Base-by-base conservation (phyloP, 345 rosid genomes). In the Noccaea caerulescens region DNA sequence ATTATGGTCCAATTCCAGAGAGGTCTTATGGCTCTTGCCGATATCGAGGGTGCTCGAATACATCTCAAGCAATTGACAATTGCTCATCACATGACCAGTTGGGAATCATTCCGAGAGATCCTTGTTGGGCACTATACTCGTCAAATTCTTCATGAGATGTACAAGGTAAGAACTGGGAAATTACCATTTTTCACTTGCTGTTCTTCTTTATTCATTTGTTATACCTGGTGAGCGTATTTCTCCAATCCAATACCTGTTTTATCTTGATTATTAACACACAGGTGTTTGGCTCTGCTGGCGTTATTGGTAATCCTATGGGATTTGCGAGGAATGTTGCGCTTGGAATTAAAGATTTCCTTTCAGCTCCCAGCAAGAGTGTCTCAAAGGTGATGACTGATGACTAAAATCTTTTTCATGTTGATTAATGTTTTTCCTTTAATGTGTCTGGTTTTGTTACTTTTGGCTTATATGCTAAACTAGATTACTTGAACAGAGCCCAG, bases 211-310 rank as follows among this genome's bases (percentile, higher is more conserved):
- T 34, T 39, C 44, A 39, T 58, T 63, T 49, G 25, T 58, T 18
- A 16, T 51, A 54, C 39, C 69, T 53, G 55, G 38, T 62, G 16
- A 30, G 23, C 18, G 49, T 37, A 49, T 38, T 44, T 33, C 75
- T 53, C 11, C 27, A 62, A 9, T 61, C 65, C 9, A 38, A 47
- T 49, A 49, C 52, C 39, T 55, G 47, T 62, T 55, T 38, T 44
- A 72, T 69, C 44, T 63, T 75, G 45, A 33, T 64, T 58, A 32
- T 63, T 70, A 61, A 78, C 64, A 49, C 72, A 62, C 79, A 93
- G 98, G 91, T 93, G 57, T 84, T 93, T 70, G 98, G 96, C 63
- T 93, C 98, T 79, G 97, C 98, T 80, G 97, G 98, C 51, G 92
- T 90, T 58, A 93, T 93, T 43, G 98, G 98, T 58, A 93, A 93